Evolutionary conservation across 306 rosid species (phyloP).

Genomic region (Sesbania bispinosa): DNA sequence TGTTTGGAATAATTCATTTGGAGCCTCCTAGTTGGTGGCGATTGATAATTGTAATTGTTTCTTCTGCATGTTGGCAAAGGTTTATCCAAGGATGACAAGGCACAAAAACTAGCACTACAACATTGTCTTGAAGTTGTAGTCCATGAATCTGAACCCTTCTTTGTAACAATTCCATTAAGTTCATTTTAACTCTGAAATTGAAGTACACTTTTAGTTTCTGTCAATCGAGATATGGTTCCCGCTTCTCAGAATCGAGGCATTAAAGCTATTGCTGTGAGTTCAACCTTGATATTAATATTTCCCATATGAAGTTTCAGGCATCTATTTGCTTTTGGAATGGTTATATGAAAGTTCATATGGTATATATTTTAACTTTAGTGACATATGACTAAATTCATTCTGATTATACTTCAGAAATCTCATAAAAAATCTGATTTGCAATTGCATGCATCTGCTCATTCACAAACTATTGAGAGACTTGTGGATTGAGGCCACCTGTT

Average conservation of each 20-base stretch:
- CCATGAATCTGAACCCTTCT: not conserved
- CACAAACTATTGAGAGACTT: not conserved
- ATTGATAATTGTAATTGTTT: not conserved
- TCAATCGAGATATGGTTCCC: constrained; percentile 51
- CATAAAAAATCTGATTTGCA: not conserved
- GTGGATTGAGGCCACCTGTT: not conserved
- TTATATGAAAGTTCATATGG: not conserved
- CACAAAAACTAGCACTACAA: constrained; percentile 87
- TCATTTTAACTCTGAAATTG: no score
- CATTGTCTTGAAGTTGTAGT: constrained; percentile 98
- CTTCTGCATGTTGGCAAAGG: constrained; percentile 80
- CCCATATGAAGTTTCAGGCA: not conserved
- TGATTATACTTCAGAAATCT: not conserved
- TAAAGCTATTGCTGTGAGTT: constrained; percentile 83
- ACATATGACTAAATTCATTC: not conserved
- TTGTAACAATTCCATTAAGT: no score
- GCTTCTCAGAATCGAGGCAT: constrained; percentile 63
- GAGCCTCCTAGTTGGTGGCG: constrained; percentile 9
- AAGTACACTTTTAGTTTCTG: constrained; percentile 81
- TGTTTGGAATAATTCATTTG: no score
- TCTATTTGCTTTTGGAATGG: not conserved
- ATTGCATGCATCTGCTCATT: not conserved
- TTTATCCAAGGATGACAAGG: constrained; percentile 93
- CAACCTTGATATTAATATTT: constrained; percentile 12
- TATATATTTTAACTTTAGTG: not conserved